A percentile compares a stretch with the other conserved stretches of the same genome.
These are phyloP conservation scores for Phylloporus rhodoxanthus DNA, from an alignment of 768 basidiomycete genomes.

Conservation along the genomic window DNA sequence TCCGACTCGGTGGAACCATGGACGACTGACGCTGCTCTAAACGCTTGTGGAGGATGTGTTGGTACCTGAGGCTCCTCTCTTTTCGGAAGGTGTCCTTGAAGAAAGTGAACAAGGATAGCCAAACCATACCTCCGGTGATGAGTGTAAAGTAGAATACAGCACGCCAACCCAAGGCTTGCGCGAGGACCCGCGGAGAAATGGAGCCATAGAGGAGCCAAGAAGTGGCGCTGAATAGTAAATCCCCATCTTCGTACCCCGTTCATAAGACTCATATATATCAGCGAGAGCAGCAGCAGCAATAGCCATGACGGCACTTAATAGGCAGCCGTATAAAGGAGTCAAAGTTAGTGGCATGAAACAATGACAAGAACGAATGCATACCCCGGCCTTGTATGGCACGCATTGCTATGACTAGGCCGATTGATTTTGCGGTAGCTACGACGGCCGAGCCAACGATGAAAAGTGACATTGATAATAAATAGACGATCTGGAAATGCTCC, in stretches of 20 bases:
- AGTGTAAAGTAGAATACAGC: conserved; percentile 81
- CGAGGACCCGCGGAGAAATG: conserved; percentile 67
- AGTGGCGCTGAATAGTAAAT: conserved; percentile 78
- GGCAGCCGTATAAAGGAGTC: background rate
- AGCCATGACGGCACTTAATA: conserved; percentile 61
- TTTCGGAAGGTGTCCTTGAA: conserved; percentile 81
- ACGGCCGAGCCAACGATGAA: conserved; percentile 54
- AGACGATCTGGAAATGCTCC: conserved; percentile 55
- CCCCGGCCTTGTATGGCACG: conserved; percentile 62
- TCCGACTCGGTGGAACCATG: background rate
- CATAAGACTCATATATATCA: conserved; percentile 72
- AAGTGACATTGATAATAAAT: conserved; percentile 47
- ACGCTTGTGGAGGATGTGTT: conserved; percentile 50
- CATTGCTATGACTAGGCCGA: conserved; percentile 59
- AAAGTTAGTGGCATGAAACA: background rate
- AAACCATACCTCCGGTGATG: conserved; percentile 49
- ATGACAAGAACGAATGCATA: conserved; percentile 18
- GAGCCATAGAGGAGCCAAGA: conserved; percentile 62
- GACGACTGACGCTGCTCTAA: conserved; percentile 22
- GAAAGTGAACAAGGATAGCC: conserved; percentile 52
- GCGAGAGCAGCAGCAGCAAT: conserved; percentile 77
- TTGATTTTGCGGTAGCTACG: conserved; percentile 52
- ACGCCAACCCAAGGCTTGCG: conserved; percentile 70
- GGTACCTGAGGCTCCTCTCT: conserved; percentile 78
- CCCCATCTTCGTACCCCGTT: conserved; percentile 79